Evolutionary conservation across 257 asterid species (phyloP), one percentile per base, ranked within the genome.

Genomic region (Ajuga chamaepitys): DNA sequence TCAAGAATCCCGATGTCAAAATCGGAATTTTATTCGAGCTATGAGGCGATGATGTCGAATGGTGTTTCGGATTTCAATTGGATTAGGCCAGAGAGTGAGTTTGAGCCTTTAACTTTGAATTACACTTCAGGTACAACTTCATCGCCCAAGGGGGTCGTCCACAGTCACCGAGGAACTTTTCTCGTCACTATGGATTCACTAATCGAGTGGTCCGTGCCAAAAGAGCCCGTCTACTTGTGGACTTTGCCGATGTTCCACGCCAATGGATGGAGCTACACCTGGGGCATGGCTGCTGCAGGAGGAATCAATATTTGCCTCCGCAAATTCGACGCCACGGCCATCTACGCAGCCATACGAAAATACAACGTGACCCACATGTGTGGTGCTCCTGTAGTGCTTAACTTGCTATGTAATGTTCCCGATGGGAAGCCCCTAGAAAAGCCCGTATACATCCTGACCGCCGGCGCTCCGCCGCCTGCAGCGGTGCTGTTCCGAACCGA

Each of bases 181-280:
- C 37, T 84, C 7, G 52, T 78, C 1, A 3, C 87, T 0, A 0
- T 87, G 21, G 97, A 90, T 77, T 84, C 92, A 3, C 62, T 88
- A 38, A 30, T 79, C 4, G 81, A 79, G 1, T 87, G 95, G 97
- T 77, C 90, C 0, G 81, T 88, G 12, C 80, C 85, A 9, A 85
- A 85, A 26, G 80, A 87, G 72, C 81, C 96, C 0, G 88, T 88
- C 0, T 91, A 77, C 28, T 62, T 91, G 1, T 91, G 97, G 97
- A 88, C 97, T 9, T 88, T 90, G 35, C 95, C 97, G 1, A 91
- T 91, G 97, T 91, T 91, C 70, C 97, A 90, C 70, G 88, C 85
- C 12, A 90, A 90, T 55, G 96, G 97, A 0, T 88, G 97, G 97
- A 78, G 86, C 80, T 86, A 55, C 85, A 37, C 91, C 1, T 91